Evolutionary conservation across 768 basidiomycete genomes (phyloP).

Genomic region (Botryobasidium botryosum): DNA sequence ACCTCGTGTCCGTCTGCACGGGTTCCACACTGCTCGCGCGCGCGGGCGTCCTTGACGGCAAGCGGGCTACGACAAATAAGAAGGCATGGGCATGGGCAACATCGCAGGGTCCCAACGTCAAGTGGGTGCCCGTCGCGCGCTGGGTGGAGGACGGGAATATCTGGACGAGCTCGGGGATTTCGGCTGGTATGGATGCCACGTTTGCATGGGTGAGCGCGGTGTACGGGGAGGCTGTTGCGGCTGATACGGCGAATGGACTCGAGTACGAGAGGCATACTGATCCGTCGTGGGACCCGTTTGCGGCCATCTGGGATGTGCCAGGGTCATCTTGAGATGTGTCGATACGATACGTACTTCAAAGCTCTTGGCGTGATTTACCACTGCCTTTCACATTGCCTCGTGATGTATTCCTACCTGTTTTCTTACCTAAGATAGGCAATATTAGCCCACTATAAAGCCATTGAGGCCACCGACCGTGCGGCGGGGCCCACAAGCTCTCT

Average conservation of each 20-base stretch:
- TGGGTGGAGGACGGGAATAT: slow-evolving; percentile 34
- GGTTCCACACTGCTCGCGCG: slow-evolving; percentile 23
- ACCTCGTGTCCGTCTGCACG: slow-evolving; percentile 31
- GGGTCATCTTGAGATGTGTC: too few species aligned
- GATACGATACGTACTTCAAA: too few species aligned
- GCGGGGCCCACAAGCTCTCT: too few species aligned
- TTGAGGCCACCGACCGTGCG: too few species aligned
- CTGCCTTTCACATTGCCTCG: too few species aligned
- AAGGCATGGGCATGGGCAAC: slow-evolving; percentile 17
- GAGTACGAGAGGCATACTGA: not conserved
- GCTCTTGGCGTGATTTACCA: too few species aligned
- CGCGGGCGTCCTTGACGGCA: slow-evolving; percentile 27
- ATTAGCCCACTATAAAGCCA: too few species aligned
- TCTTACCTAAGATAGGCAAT: too few species aligned
- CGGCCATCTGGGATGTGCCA: not conserved
- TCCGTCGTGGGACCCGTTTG: not conserved
- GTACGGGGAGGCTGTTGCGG: not conserved
- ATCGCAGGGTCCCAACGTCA: slow-evolving; percentile 19
- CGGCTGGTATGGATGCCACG: slow-evolving; percentile 21
- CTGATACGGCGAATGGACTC: not conserved
- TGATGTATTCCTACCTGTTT: too few species aligned
- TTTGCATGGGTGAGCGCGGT: not conserved
- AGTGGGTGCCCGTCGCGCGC: slow-evolving; percentile 29
- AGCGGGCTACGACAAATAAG: slow-evolving; percentile 31
- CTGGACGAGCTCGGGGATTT: slow-evolving; percentile 33